Base-by-base conservation (phyloP, 139 green algal genomes). In the Limnomonas spitsbergensis region DNA sequence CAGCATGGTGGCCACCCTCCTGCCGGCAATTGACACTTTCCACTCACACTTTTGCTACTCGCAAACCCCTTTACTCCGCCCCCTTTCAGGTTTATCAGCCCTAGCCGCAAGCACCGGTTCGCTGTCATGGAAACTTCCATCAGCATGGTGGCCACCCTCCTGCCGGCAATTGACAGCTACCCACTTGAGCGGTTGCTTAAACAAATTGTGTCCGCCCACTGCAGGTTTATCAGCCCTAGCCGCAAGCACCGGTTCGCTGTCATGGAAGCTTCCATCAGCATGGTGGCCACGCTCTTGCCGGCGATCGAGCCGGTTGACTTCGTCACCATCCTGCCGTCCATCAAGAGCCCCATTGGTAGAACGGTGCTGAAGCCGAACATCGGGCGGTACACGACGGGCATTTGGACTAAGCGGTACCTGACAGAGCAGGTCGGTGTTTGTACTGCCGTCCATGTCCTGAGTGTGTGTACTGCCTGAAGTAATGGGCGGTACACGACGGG, bases 291-390 rank as follows among this genome's bases (percentile, higher is more conserved):
- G 3, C 86, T 98, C 73, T 83, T 96, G 85, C 92, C 94, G 2
- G 88, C 93, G 56, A 94, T 98, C 1, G 94, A 98, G 89, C 89
- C 90, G 0, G 82, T 98, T 20, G 81, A 89, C 32, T 85, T 87
- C 56, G 86, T 89, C 3, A 97, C 89, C 38, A 94, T 96, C 61
- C 66, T 88, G 69, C 93, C 92, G 4, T 86, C 83, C 1, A 80
- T 92, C 40, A 91, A 92, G 69, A 87, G 81, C 67, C 91, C 92
- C 0, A 82, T 96, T 27, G 93, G 93, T 2, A 87, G 94, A 36
- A 97, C 92, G 0, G 89, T 95, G 54, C 83, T 96, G 1, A 86
- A 92, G 86, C 69, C 82, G 35, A 79, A 88, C 54, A 75, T 88
- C 14, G 83, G 83, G 0, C 14, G 86, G 31, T 90, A 91, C 86